Percentiles rank a stretch among this genome's conserved stretches.
Conservation (phyloP, 225 moss, liverwort and hornwort species). For the Pseudoscleropodium purum region DNA sequence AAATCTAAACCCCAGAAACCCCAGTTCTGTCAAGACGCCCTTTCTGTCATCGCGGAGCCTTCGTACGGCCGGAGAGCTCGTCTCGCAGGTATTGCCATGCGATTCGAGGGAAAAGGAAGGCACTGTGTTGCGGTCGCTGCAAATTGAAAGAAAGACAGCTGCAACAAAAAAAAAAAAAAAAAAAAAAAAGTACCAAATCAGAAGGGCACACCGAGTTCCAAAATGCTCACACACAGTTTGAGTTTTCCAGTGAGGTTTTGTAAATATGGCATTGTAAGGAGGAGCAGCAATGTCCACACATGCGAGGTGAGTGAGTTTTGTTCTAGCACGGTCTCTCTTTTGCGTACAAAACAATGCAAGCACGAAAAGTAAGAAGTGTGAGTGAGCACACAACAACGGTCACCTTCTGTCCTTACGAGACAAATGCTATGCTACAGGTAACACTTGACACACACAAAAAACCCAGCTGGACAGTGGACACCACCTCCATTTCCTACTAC, state of each 20-base stretch:
- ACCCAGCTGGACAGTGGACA: not conserved
- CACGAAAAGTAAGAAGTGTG: slow-evolving; percentile 1
- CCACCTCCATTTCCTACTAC: not conserved
- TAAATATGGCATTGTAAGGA: not conserved
- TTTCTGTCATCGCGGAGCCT: not conserved
- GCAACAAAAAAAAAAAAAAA: not conserved
- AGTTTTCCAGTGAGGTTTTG: not conserved
- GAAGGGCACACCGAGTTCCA: not conserved
- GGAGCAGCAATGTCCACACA: not conserved
- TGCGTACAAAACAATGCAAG: slow-evolving; percentile 6
- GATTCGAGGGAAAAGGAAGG: not conserved
- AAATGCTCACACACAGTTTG: not conserved
- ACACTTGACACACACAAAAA: not conserved
- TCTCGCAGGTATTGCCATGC: not conserved
- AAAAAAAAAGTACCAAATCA: not conserved
- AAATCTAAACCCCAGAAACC: not conserved
- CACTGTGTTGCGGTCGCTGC: not conserved
- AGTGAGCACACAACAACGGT: not conserved
- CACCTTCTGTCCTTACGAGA: not conserved
- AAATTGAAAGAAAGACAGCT: slow-evolving; percentile 6
- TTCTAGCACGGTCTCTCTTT: not conserved
- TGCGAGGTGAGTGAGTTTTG: not conserved
- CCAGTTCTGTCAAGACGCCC: not conserved
- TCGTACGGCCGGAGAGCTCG: not conserved
- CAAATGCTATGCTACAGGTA: not conserved